Base-by-base conservation (phyloP, 2,329 filamentous ascomycete genomes). In the Sporothrix mexicana region DNA sequence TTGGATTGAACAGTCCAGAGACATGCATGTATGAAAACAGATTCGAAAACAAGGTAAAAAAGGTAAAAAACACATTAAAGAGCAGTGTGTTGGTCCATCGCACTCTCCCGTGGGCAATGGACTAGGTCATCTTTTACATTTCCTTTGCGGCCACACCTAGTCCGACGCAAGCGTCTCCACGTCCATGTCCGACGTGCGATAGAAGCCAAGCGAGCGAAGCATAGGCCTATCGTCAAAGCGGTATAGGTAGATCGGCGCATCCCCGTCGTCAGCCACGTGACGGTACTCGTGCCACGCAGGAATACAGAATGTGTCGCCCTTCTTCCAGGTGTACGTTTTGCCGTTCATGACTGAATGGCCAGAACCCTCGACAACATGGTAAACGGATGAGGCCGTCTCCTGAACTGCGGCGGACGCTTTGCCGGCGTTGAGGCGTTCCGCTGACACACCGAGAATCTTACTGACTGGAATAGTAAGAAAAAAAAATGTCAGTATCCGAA, bases 181-280 rank as follows among this genome's bases (percentile, higher is more conserved):
- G 76, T 86, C 82, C 72, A 78, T 78, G 1, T 79, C 82, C 4
- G 80, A 79, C 8, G 76, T 76, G 2, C 85, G 78, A 75, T 87
- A 88, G 71, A 88, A 87, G 0, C 86, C 87, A 45, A 88, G 77
- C 0, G 83, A 79, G 12, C 80, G 82, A 2, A 88, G 78, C 85
- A 89, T 87, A 0, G 86, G 86, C 79, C 83, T 85, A 74, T 89
- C 87, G 74, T 87, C 83, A 74, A 88, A 88, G 0, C 84, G 80
- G 74, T 87, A 88, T 41, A 88, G 74, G 76, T 88, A 88, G 0
- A 84, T 83, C 0, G 78, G 76, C 1, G 73, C 74, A 0, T 72
- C 69, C 1, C 12, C 13, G 7, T 72, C 76, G 13, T 78, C 78
- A 1, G 85, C 83, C 70, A 82, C 82, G 75, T 88, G 85, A 76